A percentile compares a stretch with the other conserved stretches of the same genome.
Conservation (phyloP, 768 basidiomycete genomes). For the Dentipellis fragilis region DNA sequence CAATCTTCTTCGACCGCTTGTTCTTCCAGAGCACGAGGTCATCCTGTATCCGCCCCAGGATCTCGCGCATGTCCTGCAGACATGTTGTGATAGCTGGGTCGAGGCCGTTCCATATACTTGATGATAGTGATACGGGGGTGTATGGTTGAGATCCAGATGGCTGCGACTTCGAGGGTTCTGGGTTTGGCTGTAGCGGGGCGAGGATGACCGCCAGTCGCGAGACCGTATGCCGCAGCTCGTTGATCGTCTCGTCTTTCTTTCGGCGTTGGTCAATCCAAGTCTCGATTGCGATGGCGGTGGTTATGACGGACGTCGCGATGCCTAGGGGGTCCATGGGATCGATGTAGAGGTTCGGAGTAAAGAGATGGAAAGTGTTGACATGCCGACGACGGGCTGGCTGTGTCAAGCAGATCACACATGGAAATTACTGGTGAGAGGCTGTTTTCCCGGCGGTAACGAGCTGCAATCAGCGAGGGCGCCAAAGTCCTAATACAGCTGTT, state of each 20-base stretch:
- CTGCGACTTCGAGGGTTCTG: no score
- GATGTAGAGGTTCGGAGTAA: no score
- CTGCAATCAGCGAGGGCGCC: no score
- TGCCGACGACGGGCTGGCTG: no score
- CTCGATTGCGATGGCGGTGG: constrained; percentile 1
- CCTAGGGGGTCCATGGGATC: neutral
- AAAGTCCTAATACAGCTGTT: no score
- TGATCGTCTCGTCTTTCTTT: neutral
- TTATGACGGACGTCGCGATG: neutral
- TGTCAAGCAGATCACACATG: no score
- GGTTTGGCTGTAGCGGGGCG: neutral
- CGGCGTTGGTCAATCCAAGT: neutral
- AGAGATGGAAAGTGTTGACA: no score
- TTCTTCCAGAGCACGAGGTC: neutral
- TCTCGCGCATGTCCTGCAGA: constrained; percentile 1
- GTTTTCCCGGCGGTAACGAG: no score
- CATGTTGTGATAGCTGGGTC: neutral
- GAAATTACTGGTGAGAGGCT: no score
- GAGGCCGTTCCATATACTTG: neutral
- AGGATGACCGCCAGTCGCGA: neutral
- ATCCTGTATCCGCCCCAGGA: neutral
- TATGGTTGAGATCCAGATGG: no score
- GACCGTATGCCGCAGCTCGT: neutral
- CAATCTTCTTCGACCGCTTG: neutral
- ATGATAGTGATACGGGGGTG: neutral